These are phyloP conservation scores for Chlorella sp. DNA, from an alignment of 139 green algal species.

Conservation along the genomic window DNA sequence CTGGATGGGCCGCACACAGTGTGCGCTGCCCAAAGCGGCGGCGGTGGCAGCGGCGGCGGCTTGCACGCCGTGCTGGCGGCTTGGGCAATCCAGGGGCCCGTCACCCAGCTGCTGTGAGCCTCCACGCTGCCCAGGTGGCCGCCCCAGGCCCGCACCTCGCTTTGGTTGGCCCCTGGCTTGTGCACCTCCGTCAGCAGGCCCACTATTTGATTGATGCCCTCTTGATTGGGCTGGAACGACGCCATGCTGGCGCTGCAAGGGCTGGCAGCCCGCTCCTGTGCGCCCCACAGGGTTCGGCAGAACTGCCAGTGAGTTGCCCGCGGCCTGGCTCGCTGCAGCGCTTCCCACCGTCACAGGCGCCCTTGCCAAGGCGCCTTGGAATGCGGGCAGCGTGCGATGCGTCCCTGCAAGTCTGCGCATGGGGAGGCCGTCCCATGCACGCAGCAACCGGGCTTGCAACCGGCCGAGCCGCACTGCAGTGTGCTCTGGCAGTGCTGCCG, in stretches of 20 bases:
- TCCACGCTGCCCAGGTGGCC: too few relatives aligned
- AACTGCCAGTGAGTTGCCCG: too few relatives aligned
- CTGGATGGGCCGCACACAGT: too few relatives aligned
- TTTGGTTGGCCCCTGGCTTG: constrained; percentile 84
- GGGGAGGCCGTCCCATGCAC: too few relatives aligned
- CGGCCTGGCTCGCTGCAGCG: too few relatives aligned
- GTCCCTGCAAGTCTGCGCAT: too few relatives aligned
- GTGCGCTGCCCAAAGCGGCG: not conserved
- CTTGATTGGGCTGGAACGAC: not conserved
- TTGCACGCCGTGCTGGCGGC: not conserved
- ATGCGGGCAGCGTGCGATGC: too few relatives aligned
- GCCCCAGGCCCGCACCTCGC: constrained; percentile 50
- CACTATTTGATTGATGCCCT: constrained; percentile 78
- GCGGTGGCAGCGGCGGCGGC: not conserved
- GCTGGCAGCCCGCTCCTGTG: too few relatives aligned
- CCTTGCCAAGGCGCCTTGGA: too few relatives aligned
- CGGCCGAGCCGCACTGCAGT: not conserved
- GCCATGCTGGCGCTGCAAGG: not conserved
- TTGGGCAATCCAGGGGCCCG: not conserved
- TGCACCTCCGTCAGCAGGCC: constrained; percentile 80
- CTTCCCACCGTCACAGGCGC: too few relatives aligned
- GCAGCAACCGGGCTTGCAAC: not conserved
- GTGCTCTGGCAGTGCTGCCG: not conserved
- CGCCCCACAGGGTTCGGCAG: too few relatives aligned
- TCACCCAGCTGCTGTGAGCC: too few relatives aligned